A percentile compares a stretch with the other conserved stretches of the same genome.
Conservation (phyloP, 345 rosid genomes). For the Eucalyptus sideroxylon region DNA sequence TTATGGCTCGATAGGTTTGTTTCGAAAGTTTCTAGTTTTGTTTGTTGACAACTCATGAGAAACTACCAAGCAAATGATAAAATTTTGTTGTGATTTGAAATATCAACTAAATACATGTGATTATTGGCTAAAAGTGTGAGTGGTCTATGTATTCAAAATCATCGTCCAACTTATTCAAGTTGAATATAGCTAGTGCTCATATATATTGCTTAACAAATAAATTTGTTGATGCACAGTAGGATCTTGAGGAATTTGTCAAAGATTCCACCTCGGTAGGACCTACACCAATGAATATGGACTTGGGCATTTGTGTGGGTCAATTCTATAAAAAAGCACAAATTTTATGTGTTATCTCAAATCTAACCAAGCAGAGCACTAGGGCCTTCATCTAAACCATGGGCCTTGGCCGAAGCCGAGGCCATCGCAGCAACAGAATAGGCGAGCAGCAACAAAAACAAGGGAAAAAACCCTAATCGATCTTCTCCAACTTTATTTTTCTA, state of each 20-base stretch:
- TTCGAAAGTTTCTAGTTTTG: background rate
- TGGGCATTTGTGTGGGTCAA: background rate
- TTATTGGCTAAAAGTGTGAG: background rate
- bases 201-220: background rate
- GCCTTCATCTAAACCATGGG: no score
- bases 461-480: no score
- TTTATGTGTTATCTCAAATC: fast-evolving
- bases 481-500: no score
- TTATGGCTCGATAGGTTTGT: background rate
- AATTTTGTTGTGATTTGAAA: background rate
- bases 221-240: background rate
- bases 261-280: background rate
- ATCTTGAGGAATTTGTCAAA: background rate
- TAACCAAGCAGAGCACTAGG: no score
- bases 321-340: no score
- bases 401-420: no score
- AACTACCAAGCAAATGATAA: background rate
- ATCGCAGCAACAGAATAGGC: no score
- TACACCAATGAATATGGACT: background rate
- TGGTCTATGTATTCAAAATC: background rate
- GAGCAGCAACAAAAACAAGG: no score
- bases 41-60: background rate
- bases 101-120: background rate
- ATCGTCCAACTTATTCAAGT: background rate
- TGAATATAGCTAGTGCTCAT: background rate